Conservation (phyloP, 1,139 yeast genomes). For the Hansenula lynferdii region DNA sequence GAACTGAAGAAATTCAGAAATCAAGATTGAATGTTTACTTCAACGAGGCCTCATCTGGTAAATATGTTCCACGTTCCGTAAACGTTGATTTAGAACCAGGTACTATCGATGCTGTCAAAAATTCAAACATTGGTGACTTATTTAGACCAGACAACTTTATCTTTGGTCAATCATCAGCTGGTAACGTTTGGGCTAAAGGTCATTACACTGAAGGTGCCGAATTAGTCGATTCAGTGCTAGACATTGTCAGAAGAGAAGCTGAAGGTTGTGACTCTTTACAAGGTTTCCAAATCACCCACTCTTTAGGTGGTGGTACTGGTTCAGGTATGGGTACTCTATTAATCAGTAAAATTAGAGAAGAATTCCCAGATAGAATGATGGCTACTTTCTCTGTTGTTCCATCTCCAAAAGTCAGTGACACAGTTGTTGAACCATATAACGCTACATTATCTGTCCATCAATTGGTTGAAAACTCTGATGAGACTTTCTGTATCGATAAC, state of each 20-base stretch:
- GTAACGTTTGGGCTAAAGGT: constrained; percentile 98
- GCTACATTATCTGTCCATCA: constrained; percentile 95
- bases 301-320: constrained; percentile 99
- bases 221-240: constrained; percentile 88
- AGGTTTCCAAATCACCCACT: constrained; percentile 95
- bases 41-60: constrained; percentile 94
- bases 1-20: constrained; percentile 64
- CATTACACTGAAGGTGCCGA: constrained; percentile 98
- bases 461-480: constrained; percentile 95
- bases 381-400: constrained; percentile 98
- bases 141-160: constrained; percentile 98
- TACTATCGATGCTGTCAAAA: constrained; percentile 95
- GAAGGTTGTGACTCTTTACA: constrained; percentile 97
- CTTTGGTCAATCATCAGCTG: constrained; percentile 98
- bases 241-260: constrained; percentile 92
- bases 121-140: constrained; percentile 83
- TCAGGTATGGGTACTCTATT: constrained; percentile 96
- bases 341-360: constrained; percentile 87
- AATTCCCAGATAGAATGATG: constrained; percentile 94
- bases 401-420: constrained; percentile 94
- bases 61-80: constrained; percentile 97
- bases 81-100: constrained; percentile 98
- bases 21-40: constrained; percentile 96
- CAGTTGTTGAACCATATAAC: constrained; percentile 98
- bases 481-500: constrained; percentile 98